Conservation (phyloP, 1,139 yeast species). For the Saccharomyces pastorianus region DNA sequence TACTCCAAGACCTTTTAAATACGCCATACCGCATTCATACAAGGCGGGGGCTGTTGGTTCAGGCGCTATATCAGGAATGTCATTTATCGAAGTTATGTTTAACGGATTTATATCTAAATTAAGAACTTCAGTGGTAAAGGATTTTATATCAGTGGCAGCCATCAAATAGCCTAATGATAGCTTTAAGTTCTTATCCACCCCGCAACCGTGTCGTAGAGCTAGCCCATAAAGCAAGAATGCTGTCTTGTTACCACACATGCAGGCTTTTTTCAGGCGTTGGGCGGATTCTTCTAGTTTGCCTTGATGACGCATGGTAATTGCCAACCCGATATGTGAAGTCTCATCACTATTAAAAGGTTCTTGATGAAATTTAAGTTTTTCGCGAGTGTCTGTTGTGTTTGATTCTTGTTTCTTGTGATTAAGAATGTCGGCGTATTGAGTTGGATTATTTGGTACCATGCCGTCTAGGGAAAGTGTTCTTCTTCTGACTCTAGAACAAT, state of each 20-base stretch:
- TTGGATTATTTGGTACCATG: background rate
- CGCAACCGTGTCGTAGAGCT: conserved; percentile 64
- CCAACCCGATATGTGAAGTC: conserved; percentile 29
- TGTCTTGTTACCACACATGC: conserved; percentile 43
- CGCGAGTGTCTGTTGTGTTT: background rate
- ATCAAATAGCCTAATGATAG: conserved; percentile 58
- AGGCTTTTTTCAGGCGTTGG: conserved; percentile 46
- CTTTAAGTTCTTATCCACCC: conserved; percentile 51
- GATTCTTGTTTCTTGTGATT: background rate
- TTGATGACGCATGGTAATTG: conserved; percentile 45
- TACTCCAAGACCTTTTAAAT: conserved; percentile 54
- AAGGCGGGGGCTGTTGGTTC: conserved; percentile 37
- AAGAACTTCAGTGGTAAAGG: conserved; percentile 23
- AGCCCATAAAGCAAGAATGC: conserved; percentile 70
- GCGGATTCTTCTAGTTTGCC: conserved; percentile 66
- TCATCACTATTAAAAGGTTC: conserved; percentile 7
- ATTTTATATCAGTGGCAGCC: conserved; percentile 36
- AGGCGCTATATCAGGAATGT: conserved; percentile 22
- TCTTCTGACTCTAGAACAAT: conserved; percentile 4
- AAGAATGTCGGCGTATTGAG: background rate
- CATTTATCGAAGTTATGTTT: conserved; percentile 16
- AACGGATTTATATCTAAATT: conserved; percentile 31
- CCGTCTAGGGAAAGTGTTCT: background rate
- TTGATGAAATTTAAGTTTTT: background rate
- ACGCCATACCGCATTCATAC: conserved; percentile 58